These are phyloP conservation scores for Penicillium sp. DNA, from an alignment of 2,329 filamentous ascomycete genomes.

Conservation along the genomic window DNA sequence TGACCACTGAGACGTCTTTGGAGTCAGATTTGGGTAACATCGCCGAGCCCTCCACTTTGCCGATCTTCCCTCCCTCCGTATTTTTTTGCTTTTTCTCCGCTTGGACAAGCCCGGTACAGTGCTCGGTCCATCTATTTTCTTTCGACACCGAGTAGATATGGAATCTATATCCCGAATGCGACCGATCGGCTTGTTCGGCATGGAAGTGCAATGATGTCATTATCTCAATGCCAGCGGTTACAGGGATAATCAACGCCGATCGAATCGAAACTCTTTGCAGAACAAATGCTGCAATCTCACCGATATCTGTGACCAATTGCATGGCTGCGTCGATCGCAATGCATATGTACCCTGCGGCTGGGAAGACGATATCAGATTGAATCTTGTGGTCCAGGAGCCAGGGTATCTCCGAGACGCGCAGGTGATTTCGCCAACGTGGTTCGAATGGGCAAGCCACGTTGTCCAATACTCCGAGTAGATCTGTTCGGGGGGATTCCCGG, in stretches of 20 bases:
- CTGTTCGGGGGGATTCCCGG: conserved; percentile 16
- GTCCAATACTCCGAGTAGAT: conserved; percentile 26
- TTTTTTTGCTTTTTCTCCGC: background rate
- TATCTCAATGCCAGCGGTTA: conserved; percentile 16
- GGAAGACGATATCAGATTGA: conserved; percentile 23
- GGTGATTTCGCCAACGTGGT: conserved; percentile 29
- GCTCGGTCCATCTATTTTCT: conserved; percentile 25
- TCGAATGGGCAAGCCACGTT: conserved; percentile 13
- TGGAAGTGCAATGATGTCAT: conserved; percentile 11
- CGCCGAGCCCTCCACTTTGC: background rate
- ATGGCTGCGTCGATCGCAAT: conserved; percentile 32
- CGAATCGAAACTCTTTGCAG: conserved; percentile 24
- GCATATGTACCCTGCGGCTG: conserved; percentile 29
- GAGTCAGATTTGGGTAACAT: background rate
- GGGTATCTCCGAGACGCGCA: conserved; percentile 25
- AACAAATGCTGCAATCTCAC: conserved; percentile 2
- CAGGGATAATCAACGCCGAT: conserved; percentile 23
- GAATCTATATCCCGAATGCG: conserved; percentile 15
- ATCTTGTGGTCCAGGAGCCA: conserved; percentile 33
- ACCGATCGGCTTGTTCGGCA: background rate
- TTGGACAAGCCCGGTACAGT: conserved; percentile 21
- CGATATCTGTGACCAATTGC: conserved; percentile 3
- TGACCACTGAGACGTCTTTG: conserved; percentile 12
- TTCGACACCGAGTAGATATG: conserved; percentile 21
- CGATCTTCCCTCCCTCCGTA: background rate